Evolutionary conservation across 495 filamentous ascomycete genomes (phyloP).

Genomic region (Daldinia childiae): DNA sequence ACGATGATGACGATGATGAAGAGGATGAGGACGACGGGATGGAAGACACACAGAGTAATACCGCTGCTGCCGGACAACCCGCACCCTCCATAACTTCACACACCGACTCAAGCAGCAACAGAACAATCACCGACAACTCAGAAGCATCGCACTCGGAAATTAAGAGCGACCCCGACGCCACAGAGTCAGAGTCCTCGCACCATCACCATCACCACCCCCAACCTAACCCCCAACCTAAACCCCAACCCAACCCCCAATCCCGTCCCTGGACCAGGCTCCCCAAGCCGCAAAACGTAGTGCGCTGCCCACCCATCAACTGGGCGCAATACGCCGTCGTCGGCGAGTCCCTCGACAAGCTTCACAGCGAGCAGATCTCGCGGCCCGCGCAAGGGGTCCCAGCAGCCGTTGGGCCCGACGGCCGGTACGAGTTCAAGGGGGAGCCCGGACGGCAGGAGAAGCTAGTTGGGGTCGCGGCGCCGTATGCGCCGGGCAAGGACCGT

Average conservation of each 20-base stretch:
- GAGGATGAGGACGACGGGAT: conserved; percentile 27
- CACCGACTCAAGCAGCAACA: neutral
- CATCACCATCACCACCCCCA: conserved; percentile 8
- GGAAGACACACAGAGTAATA: conserved; percentile 18
- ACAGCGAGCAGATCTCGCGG: conserved; percentile 75
- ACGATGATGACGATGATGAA: neutral
- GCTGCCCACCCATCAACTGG: conserved; percentile 90
- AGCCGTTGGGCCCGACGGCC: conserved; percentile 49
- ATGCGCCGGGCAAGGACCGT: conserved; percentile 73
- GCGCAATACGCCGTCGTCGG: conserved; percentile 86
- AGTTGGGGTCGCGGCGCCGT: conserved; percentile 75
- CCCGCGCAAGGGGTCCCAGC: conserved; percentile 68
- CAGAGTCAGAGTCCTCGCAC: neutral
- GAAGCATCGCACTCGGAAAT: neutral
- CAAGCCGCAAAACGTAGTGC: conserved; percentile 80
- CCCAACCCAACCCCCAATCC: conserved; percentile 6
- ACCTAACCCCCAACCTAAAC: conserved; percentile 5
- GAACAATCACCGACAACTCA: neutral
- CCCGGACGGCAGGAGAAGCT: conserved; percentile 39
- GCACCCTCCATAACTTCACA: neutral
- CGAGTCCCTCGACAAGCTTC: conserved; percentile 80
- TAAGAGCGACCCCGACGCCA: conserved; percentile 8
- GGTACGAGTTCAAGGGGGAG: conserved; percentile 54
- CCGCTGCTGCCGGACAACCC: neutral
- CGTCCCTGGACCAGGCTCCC: conserved; percentile 64